Conservation (phyloP, 108 stramenopile genomes). For the Mediolabrus comicus region DNA sequence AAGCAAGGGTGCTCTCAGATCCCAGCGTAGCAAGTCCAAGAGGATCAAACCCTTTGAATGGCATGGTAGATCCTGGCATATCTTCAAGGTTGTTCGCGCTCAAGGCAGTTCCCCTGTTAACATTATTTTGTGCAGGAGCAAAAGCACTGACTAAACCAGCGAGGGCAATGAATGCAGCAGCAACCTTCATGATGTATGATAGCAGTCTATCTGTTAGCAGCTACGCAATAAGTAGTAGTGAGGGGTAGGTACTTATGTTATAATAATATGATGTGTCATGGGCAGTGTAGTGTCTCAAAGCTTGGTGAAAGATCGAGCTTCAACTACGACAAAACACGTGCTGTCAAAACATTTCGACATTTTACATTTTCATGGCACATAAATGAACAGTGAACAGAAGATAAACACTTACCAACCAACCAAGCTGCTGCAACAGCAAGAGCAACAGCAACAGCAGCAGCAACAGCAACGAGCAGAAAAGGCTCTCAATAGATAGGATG, state of each 20-base stretch:
- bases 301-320: conserved; percentile 2
- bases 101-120: conserved; percentile 21
- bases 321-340: too few species aligned
- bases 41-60: conserved; percentile 51
- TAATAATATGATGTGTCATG: too few species aligned
- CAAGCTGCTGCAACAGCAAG: too few species aligned
- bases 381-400: too few species aligned
- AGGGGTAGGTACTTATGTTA: too few species aligned
- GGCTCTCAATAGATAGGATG: too few species aligned
- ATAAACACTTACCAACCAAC: too few species aligned
- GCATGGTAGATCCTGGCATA: conserved; percentile 35
- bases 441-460: neutral
- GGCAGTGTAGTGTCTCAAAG: too few species aligned
- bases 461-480: neutral
- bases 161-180: conserved; percentile 57
- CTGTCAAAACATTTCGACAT: too few species aligned
- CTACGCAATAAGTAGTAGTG: too few species aligned
- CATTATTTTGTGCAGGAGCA: conserved; percentile 25
- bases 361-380: too few species aligned
- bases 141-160: conserved; percentile 51
- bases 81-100: conserved; percentile 21
- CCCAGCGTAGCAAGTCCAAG: conserved; percentile 51
- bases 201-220: too few species aligned
- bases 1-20: conserved; percentile 64
- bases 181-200: conserved; percentile 66